These are phyloP conservation scores for Cutaneotrichosporon spelunceum DNA, from an alignment of 1,284 basidiomycete species.

Conservation along the genomic window DNA sequence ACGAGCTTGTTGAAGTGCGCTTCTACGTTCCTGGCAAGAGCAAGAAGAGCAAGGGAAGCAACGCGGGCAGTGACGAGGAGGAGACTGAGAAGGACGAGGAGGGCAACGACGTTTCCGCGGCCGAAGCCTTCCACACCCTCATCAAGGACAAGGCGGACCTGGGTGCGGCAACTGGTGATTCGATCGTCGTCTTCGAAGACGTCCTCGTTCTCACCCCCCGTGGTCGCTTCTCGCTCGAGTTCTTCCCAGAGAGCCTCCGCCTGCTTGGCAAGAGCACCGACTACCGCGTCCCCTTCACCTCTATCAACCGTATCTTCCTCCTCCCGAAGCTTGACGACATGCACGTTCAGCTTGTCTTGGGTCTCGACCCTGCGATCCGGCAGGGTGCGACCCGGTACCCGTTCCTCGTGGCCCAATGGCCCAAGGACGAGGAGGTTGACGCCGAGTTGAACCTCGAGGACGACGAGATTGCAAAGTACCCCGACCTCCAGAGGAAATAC, in stretches of 20 bases:
- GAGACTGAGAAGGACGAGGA: conserved; percentile 54
- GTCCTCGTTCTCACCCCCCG: conserved; percentile 93
- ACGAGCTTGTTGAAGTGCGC: conserved; percentile 94
- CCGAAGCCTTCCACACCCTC: conserved; percentile 92
- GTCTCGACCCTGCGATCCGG: conserved; percentile 85
- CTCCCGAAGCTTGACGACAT: conserved; percentile 91
- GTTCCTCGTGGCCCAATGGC: conserved; percentile 96
- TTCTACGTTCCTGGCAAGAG: conserved; percentile 84
- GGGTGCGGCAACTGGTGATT: conserved; percentile 85
- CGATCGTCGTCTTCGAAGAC: conserved; percentile 93
- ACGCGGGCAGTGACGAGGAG: conserved; percentile 64
- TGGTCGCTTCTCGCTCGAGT: conserved; percentile 96
- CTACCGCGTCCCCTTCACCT: conserved; percentile 92
- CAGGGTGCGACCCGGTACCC: conserved; percentile 98
- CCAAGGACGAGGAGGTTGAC: conserved; percentile 93
- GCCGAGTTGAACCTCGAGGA: conserved; percentile 92
- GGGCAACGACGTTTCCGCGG: conserved; percentile 67
- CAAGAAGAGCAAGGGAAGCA: conserved; percentile 58
- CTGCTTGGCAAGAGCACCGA: conserved; percentile 98
- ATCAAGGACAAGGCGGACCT: conserved; percentile 97
- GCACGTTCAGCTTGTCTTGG: conserved; percentile 91
- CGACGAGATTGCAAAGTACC: conserved; percentile 53
- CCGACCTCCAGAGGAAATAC: conserved; percentile 59
- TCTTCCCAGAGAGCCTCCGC: conserved; percentile 91
- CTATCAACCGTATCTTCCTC: conserved; percentile 86